Percentiles rank a stretch among this genome's conserved stretches.
These are phyloP conservation scores for Pleurotus tuoliensis DNA, from an alignment of 768 basidiomycete species.

Conservation along the genomic window DNA sequence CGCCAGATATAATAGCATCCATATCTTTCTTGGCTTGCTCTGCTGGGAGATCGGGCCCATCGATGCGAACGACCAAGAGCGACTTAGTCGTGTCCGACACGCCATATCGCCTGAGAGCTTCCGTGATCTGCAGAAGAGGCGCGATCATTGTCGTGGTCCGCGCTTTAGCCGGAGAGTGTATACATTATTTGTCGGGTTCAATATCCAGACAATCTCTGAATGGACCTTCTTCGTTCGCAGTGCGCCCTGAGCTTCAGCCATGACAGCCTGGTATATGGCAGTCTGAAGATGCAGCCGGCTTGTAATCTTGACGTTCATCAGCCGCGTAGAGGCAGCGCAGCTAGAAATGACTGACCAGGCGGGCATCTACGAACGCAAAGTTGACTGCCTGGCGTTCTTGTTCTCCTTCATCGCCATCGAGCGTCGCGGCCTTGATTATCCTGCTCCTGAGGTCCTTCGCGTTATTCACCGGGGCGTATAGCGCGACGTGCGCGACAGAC, in stretches of 20 bases:
- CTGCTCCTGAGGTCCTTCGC: slow-evolving; percentile 54
- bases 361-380: slow-evolving; percentile 88
- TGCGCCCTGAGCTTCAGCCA: slow-evolving; percentile 53
- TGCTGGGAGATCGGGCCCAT: slow-evolving; percentile 27
- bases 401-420: slow-evolving; percentile 58
- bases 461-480: slow-evolving; percentile 68
- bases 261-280: slow-evolving; percentile 77
- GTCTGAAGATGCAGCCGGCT: slow-evolving; percentile 80
- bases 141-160: neutral
- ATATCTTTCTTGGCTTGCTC: slow-evolving; percentile 49
- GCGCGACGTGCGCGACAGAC: slow-evolving; percentile 51
- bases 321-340: slow-evolving; percentile 3
- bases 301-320: slow-evolving; percentile 55
- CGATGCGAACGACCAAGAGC: slow-evolving; percentile 72
- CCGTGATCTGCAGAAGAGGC: slow-evolving; percentile 61
- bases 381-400: slow-evolving; percentile 74
- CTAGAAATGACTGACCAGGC: slow-evolving; percentile 52
- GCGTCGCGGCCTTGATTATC: slow-evolving; percentile 66
- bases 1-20: slow-evolving; percentile 55
- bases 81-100: slow-evolving; percentile 62
- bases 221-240: slow-evolving; percentile 86
- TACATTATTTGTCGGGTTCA: slow-evolving; percentile 88
- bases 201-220: slow-evolving; percentile 83
- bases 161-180: neutral
- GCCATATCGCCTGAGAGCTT: slow-evolving; percentile 84